These are phyloP conservation scores for Yarrowia phangngaensis DNA, from an alignment of 805 yeast genomes.

Conservation along the genomic window DNA sequence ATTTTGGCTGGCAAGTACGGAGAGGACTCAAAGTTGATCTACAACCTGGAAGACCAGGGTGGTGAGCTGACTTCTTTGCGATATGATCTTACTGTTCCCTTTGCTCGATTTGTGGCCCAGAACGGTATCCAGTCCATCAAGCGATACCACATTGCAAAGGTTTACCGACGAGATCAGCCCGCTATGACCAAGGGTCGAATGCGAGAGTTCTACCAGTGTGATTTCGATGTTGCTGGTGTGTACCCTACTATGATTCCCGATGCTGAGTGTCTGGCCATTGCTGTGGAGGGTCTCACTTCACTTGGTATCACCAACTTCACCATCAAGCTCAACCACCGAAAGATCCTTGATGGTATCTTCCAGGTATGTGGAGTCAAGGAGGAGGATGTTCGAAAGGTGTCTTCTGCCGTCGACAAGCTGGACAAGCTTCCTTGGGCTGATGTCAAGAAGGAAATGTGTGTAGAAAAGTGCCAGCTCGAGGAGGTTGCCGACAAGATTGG, in stretches of 20 bases:
- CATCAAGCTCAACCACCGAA: slow-evolving; percentile 90
- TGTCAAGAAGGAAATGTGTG: slow-evolving; percentile 87
- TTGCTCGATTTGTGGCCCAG: slow-evolving; percentile 96
- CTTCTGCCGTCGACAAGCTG: slow-evolving; percentile 93
- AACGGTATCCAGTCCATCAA: slow-evolving; percentile 86
- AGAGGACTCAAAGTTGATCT: slow-evolving; percentile 94
- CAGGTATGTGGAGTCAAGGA: slow-evolving; percentile 90
- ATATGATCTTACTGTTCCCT: slow-evolving; percentile 96
- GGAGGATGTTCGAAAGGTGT: slow-evolving; percentile 88
- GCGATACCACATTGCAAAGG: slow-evolving; percentile 96
- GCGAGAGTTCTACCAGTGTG: slow-evolving; percentile 99
- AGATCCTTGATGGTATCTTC: slow-evolving; percentile 92
- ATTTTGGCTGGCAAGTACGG: slow-evolving; percentile 96
- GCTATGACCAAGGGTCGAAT: slow-evolving; percentile 99
- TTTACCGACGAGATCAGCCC: slow-evolving; percentile 98
- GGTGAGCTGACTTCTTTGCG: slow-evolving; percentile 95
- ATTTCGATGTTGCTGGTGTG: slow-evolving; percentile 91
- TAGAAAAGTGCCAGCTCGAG: slow-evolving; percentile 83
- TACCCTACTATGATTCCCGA: slow-evolving; percentile 96
- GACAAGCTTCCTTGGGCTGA: slow-evolving; percentile 95
- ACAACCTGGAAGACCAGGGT: slow-evolving; percentile 96
- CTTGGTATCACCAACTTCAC: slow-evolving; percentile 87
- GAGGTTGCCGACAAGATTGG: slow-evolving; percentile 93
- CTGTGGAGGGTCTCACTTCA: slow-evolving; percentile 78
- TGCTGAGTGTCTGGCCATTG: slow-evolving; percentile 75